A percentile compares a stretch with the other conserved stretches of the same genome.
Evolutionary conservation across 345 rosid species (phyloP).

Genomic region (Ricinus communis): DNA sequence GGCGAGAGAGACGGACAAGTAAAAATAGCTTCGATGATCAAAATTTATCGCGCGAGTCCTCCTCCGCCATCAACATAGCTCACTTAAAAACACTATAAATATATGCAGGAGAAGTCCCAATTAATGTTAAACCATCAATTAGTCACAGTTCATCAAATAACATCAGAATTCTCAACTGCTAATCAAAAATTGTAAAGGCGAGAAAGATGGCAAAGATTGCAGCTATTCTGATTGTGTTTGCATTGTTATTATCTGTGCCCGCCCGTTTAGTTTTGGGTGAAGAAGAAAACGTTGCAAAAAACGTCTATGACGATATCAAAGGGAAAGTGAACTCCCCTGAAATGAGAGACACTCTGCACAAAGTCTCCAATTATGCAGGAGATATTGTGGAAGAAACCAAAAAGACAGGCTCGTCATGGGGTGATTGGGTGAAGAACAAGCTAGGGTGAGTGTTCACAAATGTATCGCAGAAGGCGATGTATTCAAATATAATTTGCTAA

Average conservation of each 20-base stretch:
- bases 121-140: not conserved
- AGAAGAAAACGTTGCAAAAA: not conserved
- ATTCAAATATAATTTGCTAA: too few relatives aligned
- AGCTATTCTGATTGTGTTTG: not conserved
- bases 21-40: not conserved
- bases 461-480: not conserved
- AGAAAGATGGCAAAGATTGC: constrained; percentile 16
- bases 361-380: not conserved
- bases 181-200: not conserved
- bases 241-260: constrained; percentile 5
- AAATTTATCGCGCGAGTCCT: not conserved
- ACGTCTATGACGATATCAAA: not conserved
- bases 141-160: not conserved
- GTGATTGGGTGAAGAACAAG: not conserved
- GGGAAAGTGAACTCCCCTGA: not conserved
- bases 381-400: not conserved
- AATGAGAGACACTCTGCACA: not conserved
- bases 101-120: not conserved
- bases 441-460: not conserved
- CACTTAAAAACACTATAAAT: not conserved
- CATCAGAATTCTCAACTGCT: not conserved
- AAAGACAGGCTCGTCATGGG: not conserved
- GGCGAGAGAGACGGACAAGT: not conserved
- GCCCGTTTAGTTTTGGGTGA: not conserved
- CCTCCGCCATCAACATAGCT: not conserved